Conservation (phyloP, 2,329 filamentous ascomycete species). For the Penicillium vulpinum region DNA sequence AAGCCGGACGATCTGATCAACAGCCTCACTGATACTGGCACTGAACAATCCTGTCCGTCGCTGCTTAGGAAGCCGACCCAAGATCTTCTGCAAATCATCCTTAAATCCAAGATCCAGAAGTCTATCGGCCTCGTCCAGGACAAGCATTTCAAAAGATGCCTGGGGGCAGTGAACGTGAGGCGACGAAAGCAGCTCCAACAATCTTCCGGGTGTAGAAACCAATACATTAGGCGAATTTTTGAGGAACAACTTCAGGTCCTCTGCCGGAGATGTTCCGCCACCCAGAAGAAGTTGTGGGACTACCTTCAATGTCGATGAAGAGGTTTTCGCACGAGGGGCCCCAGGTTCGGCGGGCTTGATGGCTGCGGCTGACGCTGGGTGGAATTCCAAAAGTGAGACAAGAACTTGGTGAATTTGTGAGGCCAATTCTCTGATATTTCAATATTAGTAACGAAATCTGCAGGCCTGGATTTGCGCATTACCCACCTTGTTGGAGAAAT, state of each 20-base stretch:
- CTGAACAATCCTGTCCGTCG: slow-evolving; percentile 90
- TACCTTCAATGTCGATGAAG: slow-evolving; percentile 57
- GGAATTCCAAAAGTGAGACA: slow-evolving; percentile 74
- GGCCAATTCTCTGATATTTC: slow-evolving; percentile 70
- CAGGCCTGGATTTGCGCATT: background rate
- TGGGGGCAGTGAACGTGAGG: slow-evolving; percentile 85
- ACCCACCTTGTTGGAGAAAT: slow-evolving; percentile 74
- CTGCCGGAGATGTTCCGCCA: slow-evolving; percentile 75
- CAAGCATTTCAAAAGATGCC: slow-evolving; percentile 85
- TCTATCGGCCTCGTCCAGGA: slow-evolving; percentile 92
- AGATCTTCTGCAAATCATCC: slow-evolving; percentile 80
- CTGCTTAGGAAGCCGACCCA: slow-evolving; percentile 85
- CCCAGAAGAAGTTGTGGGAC: slow-evolving; percentile 87
- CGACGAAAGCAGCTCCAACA: slow-evolving; percentile 83
- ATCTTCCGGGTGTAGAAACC: slow-evolving; percentile 84
- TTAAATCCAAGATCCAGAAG: slow-evolving; percentile 93
- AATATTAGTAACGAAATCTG: background rate
- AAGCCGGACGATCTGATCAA: slow-evolving; percentile 87
- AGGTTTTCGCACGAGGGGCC: slow-evolving; percentile 38
- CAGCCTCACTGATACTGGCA: slow-evolving; percentile 91
- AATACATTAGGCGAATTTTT: slow-evolving; percentile 83
- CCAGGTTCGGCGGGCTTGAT: slow-evolving; percentile 48
- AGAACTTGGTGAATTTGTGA: slow-evolving; percentile 86
- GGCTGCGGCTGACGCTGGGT: slow-evolving; percentile 67
- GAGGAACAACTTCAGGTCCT: slow-evolving; percentile 83